Evolutionary conservation across 2,329 filamentous ascomycete species (phyloP), one percentile per base, ranked within the genome.

Genomic region (Penicillium sp.): DNA sequence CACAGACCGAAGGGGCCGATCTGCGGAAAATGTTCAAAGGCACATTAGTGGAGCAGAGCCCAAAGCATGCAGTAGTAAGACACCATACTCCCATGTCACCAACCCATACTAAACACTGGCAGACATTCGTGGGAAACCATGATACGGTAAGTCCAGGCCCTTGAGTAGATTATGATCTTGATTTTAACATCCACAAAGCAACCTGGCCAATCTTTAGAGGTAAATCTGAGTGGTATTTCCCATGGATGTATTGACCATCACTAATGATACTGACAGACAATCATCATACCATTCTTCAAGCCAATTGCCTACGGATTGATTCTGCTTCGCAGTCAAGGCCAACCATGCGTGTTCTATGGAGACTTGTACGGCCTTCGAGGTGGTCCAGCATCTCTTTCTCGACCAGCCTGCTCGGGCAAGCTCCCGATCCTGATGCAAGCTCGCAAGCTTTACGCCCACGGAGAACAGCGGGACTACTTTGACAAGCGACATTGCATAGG

Each of bases 261-360:
- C 14, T 50, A 41, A 48, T 26, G 52, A 29, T 27, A 7, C 27
- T 26, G 5, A n/a, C 49, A 82, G 61, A 82, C 84, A 0, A 81
- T 81, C 2, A 83, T 91, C 41, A 80, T 84, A 53, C 78, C 79
- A 25, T 88, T 83, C 75, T 88, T 90, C 76, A 89, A 89, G 69
- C 82, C 86, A 0, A 78, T 90, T 14, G 89, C 87, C 9, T 90
- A 91, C 69, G 76, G 86, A 0, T 80, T 91, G 42, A 89, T 90
- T 53, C 81, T 91, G 1, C 82, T 90, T 22, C 81, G 86, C n/a
- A 71, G 77, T 44, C 76, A 83, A 44, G 86, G 86, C 14, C 81
- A 85, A 23, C 87, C 87, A 0, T 89, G 85, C 62, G 75, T 89
- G 27, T 90, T 90, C 69, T 89, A 86, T 67, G 86, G 87, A 23